Evolutionary conservation across 306 rosid genomes (phyloP), one percentile per base, ranked within the genome.

Genomic region (Pachyrhizus erosus): DNA sequence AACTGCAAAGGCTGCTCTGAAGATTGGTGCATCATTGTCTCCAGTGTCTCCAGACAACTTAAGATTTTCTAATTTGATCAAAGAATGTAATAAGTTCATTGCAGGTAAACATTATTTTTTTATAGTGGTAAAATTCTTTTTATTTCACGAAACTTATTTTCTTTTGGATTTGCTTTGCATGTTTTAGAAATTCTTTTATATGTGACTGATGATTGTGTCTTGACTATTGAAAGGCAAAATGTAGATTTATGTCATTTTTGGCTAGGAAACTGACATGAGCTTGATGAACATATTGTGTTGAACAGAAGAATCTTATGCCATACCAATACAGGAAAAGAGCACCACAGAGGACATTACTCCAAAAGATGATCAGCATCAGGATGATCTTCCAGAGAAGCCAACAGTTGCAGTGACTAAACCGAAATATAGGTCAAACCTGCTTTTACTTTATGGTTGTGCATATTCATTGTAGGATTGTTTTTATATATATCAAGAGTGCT

Each of bases 1-100:
- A 77, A 96, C 99, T 45, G 99, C 99, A 7, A 93, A 89, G 88
- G 78, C 86, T 3, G 97, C 98, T 5, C 75, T 96, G 82, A 89
- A 91, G 84, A 62, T 21, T 1, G 98, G 99, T 75, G 93, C 91
- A 33, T 48, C 98, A 39, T 80, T 93, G 82, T 89, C 86, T 20
- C 81, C 87, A 0, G 92, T n/a, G n/a, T n/a, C n/a, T n/a, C 81
- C 87, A 0, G 92, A 39, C 23, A 88, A 93, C 12, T 27, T 89
- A 68, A 89, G 92, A 86, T 93, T 92, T 70, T 57, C 80, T 2
- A 71, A 46, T 17, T 78, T 89, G 73, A 92, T 96, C 39, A 81
- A 91, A 80, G 92, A 93, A 78, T 96, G 99, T 65, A 90, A 93
- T 20, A 58, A 84, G 37, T 77, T 34, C 20, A 93, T 96, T 77